A percentile compares a stretch with the other conserved stretches of the same genome.
phyloP scores from a whole-genome alignment of 2,329 filamentous ascomycete genomes.

The Neoarthrinium moseri region DNA sequence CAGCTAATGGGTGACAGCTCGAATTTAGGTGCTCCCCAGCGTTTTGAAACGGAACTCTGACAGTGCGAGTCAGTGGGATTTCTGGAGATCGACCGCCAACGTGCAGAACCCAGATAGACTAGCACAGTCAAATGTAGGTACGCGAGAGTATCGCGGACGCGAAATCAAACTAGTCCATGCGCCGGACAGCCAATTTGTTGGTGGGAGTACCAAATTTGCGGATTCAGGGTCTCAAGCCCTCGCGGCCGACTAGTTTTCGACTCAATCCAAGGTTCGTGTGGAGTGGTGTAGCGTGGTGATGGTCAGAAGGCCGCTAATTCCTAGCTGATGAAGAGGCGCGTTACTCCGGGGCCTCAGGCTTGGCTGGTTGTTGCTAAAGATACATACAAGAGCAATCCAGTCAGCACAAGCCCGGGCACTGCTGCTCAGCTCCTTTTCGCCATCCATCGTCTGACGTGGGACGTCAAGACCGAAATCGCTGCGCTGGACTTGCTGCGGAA shows the following conservation, averaged over 20 bases:
- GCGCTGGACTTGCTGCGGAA: too few species aligned
- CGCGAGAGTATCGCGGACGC: conserved; percentile 4
- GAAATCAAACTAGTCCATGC: not conserved
- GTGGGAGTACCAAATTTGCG: conserved; percentile 2
- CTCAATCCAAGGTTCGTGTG: not conserved
- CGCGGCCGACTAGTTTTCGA: too few species aligned
- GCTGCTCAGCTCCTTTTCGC: not conserved
- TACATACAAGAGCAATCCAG: too few species aligned
- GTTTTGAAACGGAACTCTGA: too few species aligned
- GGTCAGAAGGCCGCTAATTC: not conserved
- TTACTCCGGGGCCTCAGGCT: too few species aligned
- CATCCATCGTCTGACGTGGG: too few species aligned
- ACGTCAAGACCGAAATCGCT: not conserved
- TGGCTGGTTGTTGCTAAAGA: too few species aligned
- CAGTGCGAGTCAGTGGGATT: conserved; percentile 5
- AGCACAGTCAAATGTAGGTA: conserved; percentile 3
- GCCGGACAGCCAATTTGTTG: not conserved
- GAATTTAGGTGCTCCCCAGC: not conserved
- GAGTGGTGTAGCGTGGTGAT: not conserved
- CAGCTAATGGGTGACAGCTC: not conserved
- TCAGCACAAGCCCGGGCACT: too few species aligned
- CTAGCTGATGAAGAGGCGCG: not conserved
- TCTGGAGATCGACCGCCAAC: not conserved
- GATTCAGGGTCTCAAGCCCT: conserved; percentile 7
- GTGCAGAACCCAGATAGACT: not conserved